Conservation (phyloP, 495 filamentous ascomycete species). For the Barbatosphaeria neglecta region DNA sequence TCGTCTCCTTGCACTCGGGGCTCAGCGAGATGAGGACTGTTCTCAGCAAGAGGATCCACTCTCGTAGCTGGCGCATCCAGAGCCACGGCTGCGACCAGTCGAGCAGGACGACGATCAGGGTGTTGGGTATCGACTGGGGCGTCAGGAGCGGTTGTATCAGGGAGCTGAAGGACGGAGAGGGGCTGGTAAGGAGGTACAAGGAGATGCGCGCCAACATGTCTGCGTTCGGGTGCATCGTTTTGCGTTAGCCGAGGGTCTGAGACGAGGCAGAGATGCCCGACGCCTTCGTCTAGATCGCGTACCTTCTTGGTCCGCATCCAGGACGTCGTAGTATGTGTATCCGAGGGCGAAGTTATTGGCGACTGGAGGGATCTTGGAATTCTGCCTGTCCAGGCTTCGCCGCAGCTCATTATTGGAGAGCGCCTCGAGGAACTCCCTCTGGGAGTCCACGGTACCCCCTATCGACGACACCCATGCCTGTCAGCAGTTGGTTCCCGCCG, state of each 20-base stretch:
- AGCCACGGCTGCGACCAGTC: constrained; percentile 91
- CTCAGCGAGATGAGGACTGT: constrained; percentile 64
- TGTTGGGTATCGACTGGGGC: constrained; percentile 74
- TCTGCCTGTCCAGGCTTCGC: constrained; percentile 44
- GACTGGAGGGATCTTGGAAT: constrained; percentile 61
- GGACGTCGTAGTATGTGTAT: constrained; percentile 90
- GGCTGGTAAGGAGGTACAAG: constrained; percentile 75
- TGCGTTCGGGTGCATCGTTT: constrained; percentile 19
- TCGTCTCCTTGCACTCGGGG: constrained; percentile 61
- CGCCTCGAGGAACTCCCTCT: constrained; percentile 80
- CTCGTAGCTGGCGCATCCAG: constrained; percentile 76
- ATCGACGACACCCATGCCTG: too few relatives aligned
- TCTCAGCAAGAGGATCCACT: constrained; percentile 76
- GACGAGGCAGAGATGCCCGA: not conserved
- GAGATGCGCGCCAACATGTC: constrained; percentile 88
- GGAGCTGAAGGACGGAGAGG: constrained; percentile 69
- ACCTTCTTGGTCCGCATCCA: constrained; percentile 94
- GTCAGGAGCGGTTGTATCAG: constrained; percentile 80
- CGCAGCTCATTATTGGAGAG: constrained; percentile 54
- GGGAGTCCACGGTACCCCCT: constrained; percentile 83
- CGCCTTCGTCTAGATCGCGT: too few relatives aligned
- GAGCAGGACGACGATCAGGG: constrained; percentile 74
- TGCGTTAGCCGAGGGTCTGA: constrained; percentile 6
- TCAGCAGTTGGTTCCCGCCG: constrained; percentile 7
- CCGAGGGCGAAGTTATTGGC: constrained; percentile 90